Evolutionary conservation across 164 flowering plant genomes (phyloP), one percentile per base, ranked within the genome.

Genomic region (Berberis thunbergii): DNA sequence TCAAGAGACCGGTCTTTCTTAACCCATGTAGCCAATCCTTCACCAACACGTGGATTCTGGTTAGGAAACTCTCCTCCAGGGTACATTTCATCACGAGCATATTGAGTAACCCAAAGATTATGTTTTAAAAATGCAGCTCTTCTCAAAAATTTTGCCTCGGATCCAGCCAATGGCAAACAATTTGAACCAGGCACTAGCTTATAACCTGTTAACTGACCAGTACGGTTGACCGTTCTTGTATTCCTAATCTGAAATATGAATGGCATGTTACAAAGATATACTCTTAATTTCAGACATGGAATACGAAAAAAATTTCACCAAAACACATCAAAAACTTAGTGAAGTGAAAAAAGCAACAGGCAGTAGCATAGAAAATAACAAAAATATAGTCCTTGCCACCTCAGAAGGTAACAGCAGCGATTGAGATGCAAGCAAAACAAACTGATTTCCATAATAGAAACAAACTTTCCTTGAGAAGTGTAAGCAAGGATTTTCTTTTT

Each of bases 41-140:
- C 97, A 49, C 85, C 79, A 66, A 73, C 80, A 57, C 95, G 97
- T 56, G 97, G 97, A 78, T 89, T 89, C 73, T 89, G 97, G 72
- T 89, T 89, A 41, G 97, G 97, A 70, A 89, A 89, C 70, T 89
- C 97, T 66, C 92, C 97, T 62, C 95, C 97, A 45, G 95, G 97
- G 76, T 81, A 87, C 69, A 74, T 80, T 69, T 90, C 91, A 58
- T 78, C 79, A 42, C 76, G 86, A 3, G 83, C 74, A 77, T 79
- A 92, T 54, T 72, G 74, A 44, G 95, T 89, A 48, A 89, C 97
- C 97, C 97, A 89, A 45, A 92, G 83, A 72, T 89, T 89, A 67
- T 89, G 95, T 79, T 89, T 89, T 78, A 89, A 64, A 72, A 89
- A 87, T 66, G 92, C 80, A 65, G 94, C 95, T 73, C 97, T 79